Percentiles rank a stretch among this genome's conserved stretches.
These are phyloP conservation scores for Phialophora macrospora DNA, from an alignment of 2,329 filamentous ascomycete species.

Conservation along the genomic window DNA sequence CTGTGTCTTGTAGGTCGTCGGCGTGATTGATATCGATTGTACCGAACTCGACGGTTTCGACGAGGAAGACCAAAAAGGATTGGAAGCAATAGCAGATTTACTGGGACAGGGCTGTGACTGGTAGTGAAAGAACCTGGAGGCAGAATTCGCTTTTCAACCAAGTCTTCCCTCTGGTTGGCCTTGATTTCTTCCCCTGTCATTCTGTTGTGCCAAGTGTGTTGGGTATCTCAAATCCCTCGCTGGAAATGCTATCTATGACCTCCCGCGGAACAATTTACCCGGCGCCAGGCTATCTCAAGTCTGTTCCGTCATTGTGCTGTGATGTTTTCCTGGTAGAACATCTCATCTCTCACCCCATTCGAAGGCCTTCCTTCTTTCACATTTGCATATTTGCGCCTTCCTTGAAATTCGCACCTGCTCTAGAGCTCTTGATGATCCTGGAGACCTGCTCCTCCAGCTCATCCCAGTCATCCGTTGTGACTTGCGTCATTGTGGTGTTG, in stretches of 20 bases:
- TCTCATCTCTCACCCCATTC: neutral
- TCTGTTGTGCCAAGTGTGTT: neutral
- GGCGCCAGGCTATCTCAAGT: neutral
- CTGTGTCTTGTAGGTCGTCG: slow-evolving; percentile 47
- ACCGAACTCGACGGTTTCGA: slow-evolving; percentile 51
- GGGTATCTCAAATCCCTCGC: slow-evolving; percentile 8
- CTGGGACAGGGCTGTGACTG: slow-evolving; percentile 52
- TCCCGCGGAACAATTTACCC: neutral
- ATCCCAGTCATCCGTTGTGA: slow-evolving; percentile 90
- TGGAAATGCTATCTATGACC: slow-evolving; percentile 13
- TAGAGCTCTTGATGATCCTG: slow-evolving; percentile 70
- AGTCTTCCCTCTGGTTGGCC: neutral
- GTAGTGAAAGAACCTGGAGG: slow-evolving; percentile 24
- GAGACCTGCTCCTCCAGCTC: slow-evolving; percentile 82
- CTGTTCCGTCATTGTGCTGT: neutral
- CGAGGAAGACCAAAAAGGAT: slow-evolving; percentile 49
- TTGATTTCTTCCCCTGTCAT: neutral
- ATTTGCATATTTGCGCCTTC: slow-evolving; percentile 32
- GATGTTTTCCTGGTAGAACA: neutral
- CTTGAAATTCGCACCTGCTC: slow-evolving; percentile 49
- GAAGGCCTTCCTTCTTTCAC: slow-evolving; percentile 2
- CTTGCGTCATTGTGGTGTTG: slow-evolving; percentile 76
- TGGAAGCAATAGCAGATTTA: slow-evolving; percentile 50
- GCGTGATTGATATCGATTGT: slow-evolving; percentile 57
- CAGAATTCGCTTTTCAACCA: neutral